A percentile compares a stretch with the other conserved stretches of the same genome.
phyloP scores from a whole-genome alignment of 768 basidiomycete genomes.

The Erythrobasidium yunnanense region DNA sequence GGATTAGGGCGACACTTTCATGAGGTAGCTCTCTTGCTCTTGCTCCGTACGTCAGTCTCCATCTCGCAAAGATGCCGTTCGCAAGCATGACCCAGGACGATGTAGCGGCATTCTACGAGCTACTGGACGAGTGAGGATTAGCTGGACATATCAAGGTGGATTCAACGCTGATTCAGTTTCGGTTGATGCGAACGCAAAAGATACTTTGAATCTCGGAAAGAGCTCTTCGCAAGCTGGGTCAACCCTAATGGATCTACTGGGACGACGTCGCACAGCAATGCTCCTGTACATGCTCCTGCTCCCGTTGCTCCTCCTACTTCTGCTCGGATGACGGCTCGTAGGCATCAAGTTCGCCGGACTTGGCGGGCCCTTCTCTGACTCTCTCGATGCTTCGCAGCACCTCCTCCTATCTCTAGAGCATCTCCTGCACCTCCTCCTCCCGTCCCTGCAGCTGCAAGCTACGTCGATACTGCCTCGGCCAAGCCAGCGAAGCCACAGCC shows the following conservation, averaged over 20 bases:
- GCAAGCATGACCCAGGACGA: conserved; percentile 14
- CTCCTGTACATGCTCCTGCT: not conserved
- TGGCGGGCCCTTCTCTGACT: too few species aligned
- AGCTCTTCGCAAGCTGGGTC: conserved; percentile 15
- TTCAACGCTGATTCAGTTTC: too few species aligned
- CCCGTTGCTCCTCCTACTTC: conserved; percentile 5
- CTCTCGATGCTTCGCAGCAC: not conserved
- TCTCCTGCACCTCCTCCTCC: conserved; percentile 6
- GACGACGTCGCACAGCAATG: not conserved
- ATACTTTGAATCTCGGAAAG: conserved; percentile 21
- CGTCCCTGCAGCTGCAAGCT: too few species aligned
- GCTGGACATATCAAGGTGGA: too few species aligned
- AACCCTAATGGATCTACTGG: too few species aligned
- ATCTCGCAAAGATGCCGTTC: not conserved
- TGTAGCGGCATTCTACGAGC: conserved; percentile 15
- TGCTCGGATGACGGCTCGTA: conserved; percentile 1
- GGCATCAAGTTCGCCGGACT: not conserved
- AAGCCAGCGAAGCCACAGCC: not conserved
- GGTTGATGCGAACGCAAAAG: too few species aligned
- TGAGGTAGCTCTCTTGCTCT: too few species aligned
- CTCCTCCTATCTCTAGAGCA: conserved; percentile 6
- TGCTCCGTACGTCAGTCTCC: not conserved
- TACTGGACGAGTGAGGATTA: conserved; percentile 16
- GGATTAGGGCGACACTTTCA: too few species aligned
- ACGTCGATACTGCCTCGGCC: too few species aligned